Base-by-base conservation (phyloP, 176 grass and related monocot species). In the Avena insularis region DNA sequence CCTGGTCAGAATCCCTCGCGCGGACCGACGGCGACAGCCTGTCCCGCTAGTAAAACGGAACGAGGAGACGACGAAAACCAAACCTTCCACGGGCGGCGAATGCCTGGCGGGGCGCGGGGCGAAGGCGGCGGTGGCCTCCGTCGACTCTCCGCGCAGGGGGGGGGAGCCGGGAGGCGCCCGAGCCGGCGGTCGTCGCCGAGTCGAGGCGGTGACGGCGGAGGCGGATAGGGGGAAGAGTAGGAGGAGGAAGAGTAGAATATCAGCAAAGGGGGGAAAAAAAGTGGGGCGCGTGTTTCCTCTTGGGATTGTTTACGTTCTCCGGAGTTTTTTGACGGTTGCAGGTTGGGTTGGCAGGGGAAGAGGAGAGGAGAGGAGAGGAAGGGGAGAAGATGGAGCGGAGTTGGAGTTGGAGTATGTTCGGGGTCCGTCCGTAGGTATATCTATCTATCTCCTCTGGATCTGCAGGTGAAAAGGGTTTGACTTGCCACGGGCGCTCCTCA, bases 181-280 rank as follows among this genome's bases (percentile, higher is more conserved):
- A 77, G 64, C 66, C n/a, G 17, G 73, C 29, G 82, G 77, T 86
- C 49, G 85, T 80, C 85, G 89, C 82, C 71, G 71, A 35, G 81
- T 91, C 71, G 85, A 61, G 59, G 50, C 3, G 80, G 36, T 78
- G 85, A 82, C 66, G 75, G 81, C 68, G 79, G 67, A 43, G 85
- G 75, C 23, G 81, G 89, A 91, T 91, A 80, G 89, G 40, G 80
- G 67, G 75, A n/a, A 17, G 12, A 63, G 79, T 31, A 38, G 33
- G 33, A 63, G 79, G 45, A 36, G 6, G 72, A 50, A 12, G 59
- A 64, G 83, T 89, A 86, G 63, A 70, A 79, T 88, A 78, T 35
- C 49, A 47, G 79, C 71, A 55, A 81, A 82, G 6, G 27, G 56
- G 25, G 3, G 14, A 20, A 27, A 59, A 63, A 66, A 81, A 25